Base-by-base conservation (phyloP, 2,329 filamentous ascomycete genomes). In the Stagonosporopsis chrysanthemi region DNA sequence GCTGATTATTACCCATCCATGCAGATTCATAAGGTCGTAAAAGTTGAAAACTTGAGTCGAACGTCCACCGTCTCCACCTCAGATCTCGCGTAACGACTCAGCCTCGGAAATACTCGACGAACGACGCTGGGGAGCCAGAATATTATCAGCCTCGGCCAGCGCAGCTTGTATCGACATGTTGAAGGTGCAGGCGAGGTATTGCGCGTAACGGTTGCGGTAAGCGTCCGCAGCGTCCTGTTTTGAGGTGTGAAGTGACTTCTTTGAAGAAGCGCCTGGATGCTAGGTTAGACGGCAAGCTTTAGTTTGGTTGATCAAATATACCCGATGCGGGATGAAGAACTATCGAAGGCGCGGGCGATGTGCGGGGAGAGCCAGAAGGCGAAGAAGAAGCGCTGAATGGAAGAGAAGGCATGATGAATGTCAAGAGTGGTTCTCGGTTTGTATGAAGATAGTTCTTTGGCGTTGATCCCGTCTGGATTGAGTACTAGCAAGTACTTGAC, bases 131-230 rank as follows among this genome's bases (percentile, higher is more conserved):
- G 74, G 74, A 36, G 68, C 71, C 29, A 77, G 66, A 54, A 76
- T 68, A 48, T 60, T 63, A 56, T 77, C 74, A 36, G 74, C 72
- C 59, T 77, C 75, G 42, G 67, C 71, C 58, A 76, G 57, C 33
- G 75, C 75, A 45, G 75, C 75, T 57, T 76, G 69, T 52, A 75
- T 68, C 52, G 70, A 75, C 65, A 77, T 76, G 59, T 74, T 75
- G 68, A 77, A 77, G 31, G 74, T 75, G 17, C 73, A 71, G 28
- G 74, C 74, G 42, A 77, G 72, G 58, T 77, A 77, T 50, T 75
- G 72, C 39, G 75, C 75, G 64, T 77, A 77, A 52, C 73, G 72
- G 52, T 64, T 63, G 52, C 74, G 73, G 56, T 77, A 77, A 38
- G 67, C 62, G 44, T 72, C 65, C 23, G 72, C 67, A 49, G 68